Percentiles rank a stretch among this genome's conserved stretches.
These are phyloP conservation scores for Takakia lepidozioides DNA, from an alignment of 225 moss, liverwort and hornwort genomes.

Conservation along the genomic window DNA sequence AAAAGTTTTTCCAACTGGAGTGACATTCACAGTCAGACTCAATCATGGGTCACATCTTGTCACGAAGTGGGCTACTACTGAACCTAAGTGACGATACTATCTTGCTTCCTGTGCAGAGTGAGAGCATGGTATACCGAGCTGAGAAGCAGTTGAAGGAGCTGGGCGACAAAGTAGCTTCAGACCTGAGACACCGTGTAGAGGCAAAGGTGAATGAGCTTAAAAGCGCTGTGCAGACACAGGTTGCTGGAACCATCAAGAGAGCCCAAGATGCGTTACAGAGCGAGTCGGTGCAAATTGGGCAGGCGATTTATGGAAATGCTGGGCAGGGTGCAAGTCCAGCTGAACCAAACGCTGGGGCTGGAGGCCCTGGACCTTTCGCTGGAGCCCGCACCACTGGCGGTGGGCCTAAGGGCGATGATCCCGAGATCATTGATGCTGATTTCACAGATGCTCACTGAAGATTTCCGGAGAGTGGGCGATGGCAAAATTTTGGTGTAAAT, in stretches of 20 bases:
- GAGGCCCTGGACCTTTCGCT: constrained; percentile 12
- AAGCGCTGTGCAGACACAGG: constrained; percentile 26
- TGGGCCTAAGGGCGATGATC: constrained; percentile 14
- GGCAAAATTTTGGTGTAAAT: too few relatives aligned
- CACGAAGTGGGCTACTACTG: too few relatives aligned
- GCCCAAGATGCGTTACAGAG: constrained; percentile 44
- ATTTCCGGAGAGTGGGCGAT: too few relatives aligned
- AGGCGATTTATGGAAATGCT: constrained; percentile 41
- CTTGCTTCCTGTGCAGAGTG: too few relatives aligned
- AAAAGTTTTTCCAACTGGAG: too few relatives aligned
- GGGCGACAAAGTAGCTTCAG: constrained; percentile 47
- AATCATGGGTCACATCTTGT: too few relatives aligned
- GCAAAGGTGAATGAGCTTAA: constrained; percentile 28
- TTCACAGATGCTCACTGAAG: constrained; percentile 18
- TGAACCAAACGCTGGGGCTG: constrained; percentile 15
- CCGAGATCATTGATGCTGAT: constrained; percentile 46
- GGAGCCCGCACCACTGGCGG: too few relatives aligned
- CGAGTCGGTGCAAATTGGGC: constrained; percentile 48
- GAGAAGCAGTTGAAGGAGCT: constrained; percentile 54
- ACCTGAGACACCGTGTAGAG: constrained; percentile 37
- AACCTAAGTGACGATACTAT: too few relatives aligned
- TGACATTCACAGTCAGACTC: too few relatives aligned
- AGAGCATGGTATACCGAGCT: constrained; percentile 50
- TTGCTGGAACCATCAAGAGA: constrained; percentile 30
- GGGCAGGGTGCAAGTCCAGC: constrained; percentile 19